Base-by-base conservation (phyloP, 2,329 filamentous ascomycete species). In the Alternaria novae-zelandiae region DNA sequence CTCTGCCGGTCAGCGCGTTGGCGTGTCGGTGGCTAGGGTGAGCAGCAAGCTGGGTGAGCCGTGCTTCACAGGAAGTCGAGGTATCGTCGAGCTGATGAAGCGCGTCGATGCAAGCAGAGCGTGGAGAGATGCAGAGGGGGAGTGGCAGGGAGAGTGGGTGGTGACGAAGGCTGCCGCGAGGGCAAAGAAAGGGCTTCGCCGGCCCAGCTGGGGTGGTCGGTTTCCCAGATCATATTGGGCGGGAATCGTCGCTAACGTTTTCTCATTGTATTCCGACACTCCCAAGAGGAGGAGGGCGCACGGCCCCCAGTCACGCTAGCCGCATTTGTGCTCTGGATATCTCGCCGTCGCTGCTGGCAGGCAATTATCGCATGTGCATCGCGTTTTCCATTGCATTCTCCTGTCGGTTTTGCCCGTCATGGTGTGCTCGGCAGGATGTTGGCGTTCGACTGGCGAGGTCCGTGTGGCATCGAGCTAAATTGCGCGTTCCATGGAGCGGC, bases 1-100 rank as follows among this genome's bases (percentile, higher is more conserved):
- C 63, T 67, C 62, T 32, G 58, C 28, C 55, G 60, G 64, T 58
- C 54, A 57, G 67, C 61, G 62, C 47, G 57, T 36, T 63, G 61
- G 61, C 41, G 60, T 54, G n/a, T 23, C 45, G 56, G 56, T 54
- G 56, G 43, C 55, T 43, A 59, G 43, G 45, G 54, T 30, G 12
- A 36, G 49, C 36, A 51, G 54, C 26, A 30, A 28, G 53, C 55
- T 25, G 36, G 49, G 49, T 53, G 49, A 53, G 49, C 49, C 49
- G 49, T 53, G 41, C 47, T 59, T 54, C 45, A 54, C 41, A 53
- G 43, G 23, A 59, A 54, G 60, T 60, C 50, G 21, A 55, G 23
- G 50, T 46, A 28, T 59, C 61, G 61, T 55, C 47, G 45, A 55
- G 60, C 56, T 45, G 60, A 54, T 17, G 56, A 54, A 36, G 55